Percentiles rank a stretch among this genome's conserved stretches.
These are phyloP conservation scores for Neurospora discreta DNA, from an alignment of 495 filamentous ascomycete genomes.

Conservation along the genomic window DNA sequence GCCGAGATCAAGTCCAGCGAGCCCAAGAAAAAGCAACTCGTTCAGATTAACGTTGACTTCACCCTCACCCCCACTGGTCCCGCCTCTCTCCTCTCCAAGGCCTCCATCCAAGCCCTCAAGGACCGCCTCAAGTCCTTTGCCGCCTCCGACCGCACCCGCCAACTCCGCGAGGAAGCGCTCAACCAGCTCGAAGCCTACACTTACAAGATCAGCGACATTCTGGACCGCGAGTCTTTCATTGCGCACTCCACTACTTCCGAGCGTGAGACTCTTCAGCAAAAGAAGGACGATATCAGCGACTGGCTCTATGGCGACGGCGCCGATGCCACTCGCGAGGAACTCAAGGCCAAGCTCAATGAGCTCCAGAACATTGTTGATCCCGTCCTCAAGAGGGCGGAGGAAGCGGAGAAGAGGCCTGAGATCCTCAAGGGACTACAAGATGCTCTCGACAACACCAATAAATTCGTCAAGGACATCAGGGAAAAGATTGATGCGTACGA, in stretches of 20 bases:
- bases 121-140: constrained; percentile 71
- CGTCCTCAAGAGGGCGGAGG: constrained; percentile 55
- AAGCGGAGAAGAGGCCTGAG: constrained; percentile 53
- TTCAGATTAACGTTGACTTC: constrained; percentile 60
- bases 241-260: constrained; percentile 54
- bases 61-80: constrained; percentile 50
- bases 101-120: constrained; percentile 55
- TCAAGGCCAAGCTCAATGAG: constrained; percentile 60
- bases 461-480: constrained; percentile 41
- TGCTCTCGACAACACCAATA: constrained; percentile 44
- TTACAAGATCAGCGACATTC: constrained; percentile 74
- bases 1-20: constrained; percentile 27
- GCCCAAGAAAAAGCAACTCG: constrained; percentile 51
- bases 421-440: constrained; percentile 52
- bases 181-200: constrained; percentile 93
- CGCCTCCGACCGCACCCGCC: constrained; percentile 64
- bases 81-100: constrained; percentile 41
- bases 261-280: constrained; percentile 48
- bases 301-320: constrained; percentile 87
- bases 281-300: constrained; percentile 57
- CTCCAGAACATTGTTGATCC: constrained; percentile 61
- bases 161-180: constrained; percentile 71
- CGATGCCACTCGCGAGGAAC: constrained; percentile 56
- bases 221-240: constrained; percentile 65
- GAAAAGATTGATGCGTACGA: constrained; percentile 35